Base-by-base conservation (phyloP, 2,329 filamentous ascomycete genomes). In the Fusarium circinatum region DNA sequence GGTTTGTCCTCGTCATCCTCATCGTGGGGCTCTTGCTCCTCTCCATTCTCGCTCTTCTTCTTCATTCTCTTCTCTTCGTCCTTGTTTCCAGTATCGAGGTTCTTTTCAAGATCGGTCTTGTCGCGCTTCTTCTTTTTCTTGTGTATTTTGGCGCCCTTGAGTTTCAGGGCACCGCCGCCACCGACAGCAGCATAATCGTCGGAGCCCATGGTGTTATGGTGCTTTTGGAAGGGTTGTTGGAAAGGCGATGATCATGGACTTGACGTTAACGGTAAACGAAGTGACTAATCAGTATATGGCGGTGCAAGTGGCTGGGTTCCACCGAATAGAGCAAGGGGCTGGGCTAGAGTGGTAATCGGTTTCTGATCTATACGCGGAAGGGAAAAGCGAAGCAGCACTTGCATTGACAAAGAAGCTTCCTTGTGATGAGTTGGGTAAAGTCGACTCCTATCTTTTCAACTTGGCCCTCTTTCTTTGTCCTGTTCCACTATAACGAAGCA, bases 111-210 rank as follows among this genome's bases (percentile, higher is more conserved):
- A 41, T 85, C 84, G 57, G 78, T 79, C 74, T 83, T 83, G 75
- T 84, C 84, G 72, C 85, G 82, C 82, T 91, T 93, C 80, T 91
- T 92, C 79, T 92, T 90, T 74, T 89, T 85, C 78, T 89, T 91
- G 71, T 88, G 82, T 36, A 89, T 85, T 78, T 91, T 91, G 70
- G 86, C 89, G 78, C 95, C 94, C 85, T 98, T 98, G 68, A 98
- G 89, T 80, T 94, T 96, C 39, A 98, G 89, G 70, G 92, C 92
- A 77, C 94, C 94, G 78, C 92, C 90, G 65, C 90, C 88, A 69
- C 89, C 88, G 64, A 86, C 83, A 71, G 90, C 85, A 54, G 87
- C 83, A 85, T 97, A 97, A 76, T 97, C 94, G 81, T 93, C 92
- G 62, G 90, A 88, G 30, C 91, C 89, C 93, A 95, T 95, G 51